phyloP scores from a whole-genome alignment of 2,329 filamentous ascomycete species.

The Aspergillus oerlinghausenensis region DNA sequence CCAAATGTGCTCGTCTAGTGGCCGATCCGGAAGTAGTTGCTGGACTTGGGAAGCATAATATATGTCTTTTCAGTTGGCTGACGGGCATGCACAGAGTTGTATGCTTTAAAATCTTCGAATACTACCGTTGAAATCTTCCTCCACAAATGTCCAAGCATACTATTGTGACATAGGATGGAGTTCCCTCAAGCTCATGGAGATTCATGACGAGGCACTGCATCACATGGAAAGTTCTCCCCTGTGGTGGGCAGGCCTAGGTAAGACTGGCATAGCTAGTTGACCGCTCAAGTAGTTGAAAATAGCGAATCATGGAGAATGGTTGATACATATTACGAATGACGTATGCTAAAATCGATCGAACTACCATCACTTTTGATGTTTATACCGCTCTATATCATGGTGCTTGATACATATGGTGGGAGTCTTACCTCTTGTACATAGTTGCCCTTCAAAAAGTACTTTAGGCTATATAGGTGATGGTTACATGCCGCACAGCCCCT shows the following conservation, averaged over 20 bases:
- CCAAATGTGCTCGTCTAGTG: background rate
- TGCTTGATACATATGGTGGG: no score
- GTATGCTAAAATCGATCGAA: background rate
- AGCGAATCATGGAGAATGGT: background rate
- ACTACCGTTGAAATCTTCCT: background rate
- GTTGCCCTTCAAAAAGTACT: no score
- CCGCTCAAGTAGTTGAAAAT: background rate
- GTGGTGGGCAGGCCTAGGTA: background rate
- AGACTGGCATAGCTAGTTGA: background rate
- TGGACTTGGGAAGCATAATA: background rate
- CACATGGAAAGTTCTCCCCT: background rate
- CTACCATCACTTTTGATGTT: background rate
- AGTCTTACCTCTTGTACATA: no score
- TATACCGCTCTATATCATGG: background rate
- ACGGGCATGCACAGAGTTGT: background rate
- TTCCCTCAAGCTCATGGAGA: background rate
- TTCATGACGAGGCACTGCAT: background rate
- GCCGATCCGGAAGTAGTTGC: background rate
- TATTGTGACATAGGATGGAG: background rate
- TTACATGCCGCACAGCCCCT: no score
- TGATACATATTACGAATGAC: background rate
- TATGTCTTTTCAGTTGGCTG: background rate
- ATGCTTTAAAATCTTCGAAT: background rate
- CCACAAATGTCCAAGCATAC: background rate
- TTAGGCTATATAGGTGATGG: no score